These are phyloP conservation scores for Rhodosporidiobolus odoratus DNA, from an alignment of 768 basidiomycete genomes.

Conservation along the genomic window DNA sequence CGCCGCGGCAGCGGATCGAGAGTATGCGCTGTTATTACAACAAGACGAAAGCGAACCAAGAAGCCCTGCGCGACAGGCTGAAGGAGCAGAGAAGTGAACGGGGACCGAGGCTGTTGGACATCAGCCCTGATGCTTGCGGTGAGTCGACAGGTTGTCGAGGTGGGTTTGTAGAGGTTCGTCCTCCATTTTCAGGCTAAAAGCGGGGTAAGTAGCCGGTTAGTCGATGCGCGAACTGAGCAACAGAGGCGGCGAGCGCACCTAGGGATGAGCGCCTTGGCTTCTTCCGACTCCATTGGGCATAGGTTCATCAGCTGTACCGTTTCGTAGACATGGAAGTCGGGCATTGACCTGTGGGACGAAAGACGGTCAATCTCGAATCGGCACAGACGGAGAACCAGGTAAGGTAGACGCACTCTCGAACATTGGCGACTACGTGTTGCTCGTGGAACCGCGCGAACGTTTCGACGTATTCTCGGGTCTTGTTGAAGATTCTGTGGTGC, in stretches of 20 bases:
- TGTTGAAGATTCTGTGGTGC: slow-evolving; percentile 72
- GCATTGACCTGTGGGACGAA: background rate
- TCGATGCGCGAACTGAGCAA: background rate
- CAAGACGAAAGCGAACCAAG: background rate
- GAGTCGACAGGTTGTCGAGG: slow-evolving; percentile 80
- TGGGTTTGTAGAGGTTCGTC: slow-evolving; percentile 76
- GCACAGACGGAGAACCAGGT: background rate
- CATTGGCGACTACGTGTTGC: slow-evolving; percentile 72
- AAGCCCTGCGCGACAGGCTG: background rate
- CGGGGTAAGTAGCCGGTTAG: background rate
- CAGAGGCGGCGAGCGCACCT: slow-evolving; percentile 53
- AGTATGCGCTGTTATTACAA: slow-evolving; percentile 3
- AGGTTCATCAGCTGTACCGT: slow-evolving; percentile 87
- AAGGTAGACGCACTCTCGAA: slow-evolving; percentile 66
- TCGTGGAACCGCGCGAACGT: slow-evolving; percentile 83
- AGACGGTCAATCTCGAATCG: background rate
- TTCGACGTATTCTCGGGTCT: slow-evolving; percentile 84
- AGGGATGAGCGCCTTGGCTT: slow-evolving; percentile 84
- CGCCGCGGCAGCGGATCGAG: too few relatives aligned
- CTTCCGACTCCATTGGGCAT: slow-evolving; percentile 79
- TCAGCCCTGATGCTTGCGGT: slow-evolving; percentile 70
- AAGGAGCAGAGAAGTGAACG: background rate
- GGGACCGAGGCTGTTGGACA: background rate
- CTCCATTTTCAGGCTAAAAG: slow-evolving; percentile 69
- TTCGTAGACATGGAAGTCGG: slow-evolving; percentile 78